phyloP scores from a whole-genome alignment of 371 early-diverging fungal species.

The Mortierella sp. region DNA sequence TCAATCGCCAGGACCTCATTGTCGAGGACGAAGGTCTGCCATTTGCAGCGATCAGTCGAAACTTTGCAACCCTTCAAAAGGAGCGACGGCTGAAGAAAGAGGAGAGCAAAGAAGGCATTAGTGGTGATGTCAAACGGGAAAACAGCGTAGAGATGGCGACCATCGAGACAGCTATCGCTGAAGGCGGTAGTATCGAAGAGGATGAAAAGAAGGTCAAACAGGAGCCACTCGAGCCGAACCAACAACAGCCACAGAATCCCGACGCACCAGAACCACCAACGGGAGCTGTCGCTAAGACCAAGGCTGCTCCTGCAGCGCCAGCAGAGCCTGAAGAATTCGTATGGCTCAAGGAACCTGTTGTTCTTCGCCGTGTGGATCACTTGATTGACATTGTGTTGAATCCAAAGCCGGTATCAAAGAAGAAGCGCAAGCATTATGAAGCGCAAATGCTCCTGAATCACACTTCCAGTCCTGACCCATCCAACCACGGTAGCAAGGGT shows the following conservation, averaged over 20 bases:
- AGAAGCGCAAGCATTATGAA: conserved; percentile 34
- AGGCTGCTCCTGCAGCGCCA: conserved; percentile 4
- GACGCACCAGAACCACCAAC: not conserved
- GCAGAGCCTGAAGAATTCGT: conserved; percentile 58
- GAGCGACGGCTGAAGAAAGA: conserved; percentile 22
- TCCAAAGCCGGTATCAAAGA: conserved; percentile 62
- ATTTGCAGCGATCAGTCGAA: conserved; percentile 56
- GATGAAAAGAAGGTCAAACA: not conserved
- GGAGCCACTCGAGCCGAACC: not conserved
- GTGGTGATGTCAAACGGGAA: conserved; percentile 1
- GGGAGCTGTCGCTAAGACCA: conserved; percentile 24
- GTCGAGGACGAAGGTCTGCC: conserved; percentile 73
- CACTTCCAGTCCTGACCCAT: not conserved
- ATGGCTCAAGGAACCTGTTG: conserved; percentile 72
- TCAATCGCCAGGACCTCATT: conserved; percentile 74
- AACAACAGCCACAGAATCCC: no score
- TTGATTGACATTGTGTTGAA: conserved; percentile 67
- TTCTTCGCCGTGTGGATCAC: conserved; percentile 68
- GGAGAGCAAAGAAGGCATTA: not conserved
- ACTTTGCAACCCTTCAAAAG: conserved; percentile 21
- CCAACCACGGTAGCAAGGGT: conserved; percentile 8
- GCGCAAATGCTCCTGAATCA: conserved; percentile 24
- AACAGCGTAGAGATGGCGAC: not conserved
- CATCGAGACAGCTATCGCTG: no score
- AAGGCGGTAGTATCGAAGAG: not conserved